phyloP scores from a whole-genome alignment of 495 filamentous ascomycete genomes.

The Neurospora sp. region DNA sequence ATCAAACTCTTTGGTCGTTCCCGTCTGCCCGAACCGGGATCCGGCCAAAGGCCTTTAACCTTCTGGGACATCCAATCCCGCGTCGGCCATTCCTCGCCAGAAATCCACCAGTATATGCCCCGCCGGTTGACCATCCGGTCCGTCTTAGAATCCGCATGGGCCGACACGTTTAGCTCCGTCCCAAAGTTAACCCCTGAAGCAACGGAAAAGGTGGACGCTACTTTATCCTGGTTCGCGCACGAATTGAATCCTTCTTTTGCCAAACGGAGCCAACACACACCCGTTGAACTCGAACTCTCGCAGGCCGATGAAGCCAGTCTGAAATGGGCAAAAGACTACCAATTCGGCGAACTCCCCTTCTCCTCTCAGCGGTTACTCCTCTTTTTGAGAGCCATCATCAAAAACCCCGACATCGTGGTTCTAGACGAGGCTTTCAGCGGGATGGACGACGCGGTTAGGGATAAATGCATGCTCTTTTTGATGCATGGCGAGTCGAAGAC shows the following conservation, averaged over 20 bases:
- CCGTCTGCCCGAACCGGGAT: constrained; percentile 57
- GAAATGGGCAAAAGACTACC: constrained; percentile 57
- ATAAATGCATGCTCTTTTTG: constrained; percentile 76
- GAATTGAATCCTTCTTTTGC: constrained; percentile 51
- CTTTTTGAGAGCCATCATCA: constrained; percentile 75
- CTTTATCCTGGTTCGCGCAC: constrained; percentile 60
- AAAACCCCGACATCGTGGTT: constrained; percentile 77
- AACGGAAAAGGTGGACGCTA: constrained; percentile 49
- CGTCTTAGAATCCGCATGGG: constrained; percentile 74
- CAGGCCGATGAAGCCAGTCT: constrained; percentile 12
- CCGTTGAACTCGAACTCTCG: constrained; percentile 3
- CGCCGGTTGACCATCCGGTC: constrained; percentile 62
- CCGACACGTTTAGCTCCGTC: constrained; percentile 69
- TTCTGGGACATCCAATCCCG: constrained; percentile 86
- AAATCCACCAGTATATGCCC: constrained; percentile 90
- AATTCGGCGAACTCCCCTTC: constrained; percentile 66
- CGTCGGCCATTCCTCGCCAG: constrained; percentile 85
- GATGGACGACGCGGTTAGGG: constrained; percentile 70
- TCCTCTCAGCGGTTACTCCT: constrained; percentile 74
- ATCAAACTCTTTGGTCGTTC: constrained; percentile 76
- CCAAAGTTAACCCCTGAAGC: constrained; percentile 50
- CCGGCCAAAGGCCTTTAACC: constrained; percentile 63
- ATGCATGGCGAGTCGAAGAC: constrained; percentile 44
- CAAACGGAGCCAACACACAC: neutral
- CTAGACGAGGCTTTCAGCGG: constrained; percentile 92